phyloP scores from a whole-genome alignment of 257 asterid species.

The Fraxinus quadrangulata region DNA sequence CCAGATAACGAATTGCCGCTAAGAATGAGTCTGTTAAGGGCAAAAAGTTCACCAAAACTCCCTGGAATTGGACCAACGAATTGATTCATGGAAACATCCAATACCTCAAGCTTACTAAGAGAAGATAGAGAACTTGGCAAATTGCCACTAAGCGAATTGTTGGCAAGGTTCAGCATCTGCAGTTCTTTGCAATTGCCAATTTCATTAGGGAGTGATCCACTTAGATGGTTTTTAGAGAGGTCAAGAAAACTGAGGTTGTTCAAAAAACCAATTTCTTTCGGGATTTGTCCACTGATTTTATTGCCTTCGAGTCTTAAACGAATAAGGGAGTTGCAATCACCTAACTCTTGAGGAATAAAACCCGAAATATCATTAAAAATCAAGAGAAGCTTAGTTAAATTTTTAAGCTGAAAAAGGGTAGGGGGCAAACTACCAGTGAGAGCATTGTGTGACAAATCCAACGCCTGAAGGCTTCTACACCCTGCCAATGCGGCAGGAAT shows the following conservation, averaged over 20 bases:
- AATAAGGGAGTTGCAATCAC: constrained; percentile 57
- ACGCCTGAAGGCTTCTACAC: constrained; percentile 66
- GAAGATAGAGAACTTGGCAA: constrained; percentile 57
- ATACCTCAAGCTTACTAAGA: constrained; percentile 51
- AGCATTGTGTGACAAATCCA: constrained; percentile 68
- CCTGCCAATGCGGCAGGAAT: constrained; percentile 62
- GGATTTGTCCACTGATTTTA: constrained; percentile 62
- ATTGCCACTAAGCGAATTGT: constrained; percentile 56
- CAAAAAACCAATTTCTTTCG: constrained; percentile 54
- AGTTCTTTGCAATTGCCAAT: constrained; percentile 60
- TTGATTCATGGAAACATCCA: constrained; percentile 63
- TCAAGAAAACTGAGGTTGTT: constrained; percentile 69
- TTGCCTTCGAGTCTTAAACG: constrained; percentile 62
- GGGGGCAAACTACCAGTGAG: constrained; percentile 66
- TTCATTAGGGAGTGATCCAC: constrained; percentile 64
- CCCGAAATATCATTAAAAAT: constrained; percentile 71
- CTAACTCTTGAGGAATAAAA: constrained; percentile 63
- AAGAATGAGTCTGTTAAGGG: constrained; percentile 58
- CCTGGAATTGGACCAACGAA: constrained; percentile 57
- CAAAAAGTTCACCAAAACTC: constrained; percentile 49
- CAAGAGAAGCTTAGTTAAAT: constrained; percentile 66
- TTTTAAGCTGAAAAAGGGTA: constrained; percentile 54
- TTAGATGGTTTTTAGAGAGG: constrained; percentile 53
- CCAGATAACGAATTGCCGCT: constrained; percentile 60
- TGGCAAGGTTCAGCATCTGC: constrained; percentile 65